These are phyloP conservation scores for Plasmopara muralis DNA, from an alignment of 352 stramenopile genomes.

Conservation along the genomic window DNA sequence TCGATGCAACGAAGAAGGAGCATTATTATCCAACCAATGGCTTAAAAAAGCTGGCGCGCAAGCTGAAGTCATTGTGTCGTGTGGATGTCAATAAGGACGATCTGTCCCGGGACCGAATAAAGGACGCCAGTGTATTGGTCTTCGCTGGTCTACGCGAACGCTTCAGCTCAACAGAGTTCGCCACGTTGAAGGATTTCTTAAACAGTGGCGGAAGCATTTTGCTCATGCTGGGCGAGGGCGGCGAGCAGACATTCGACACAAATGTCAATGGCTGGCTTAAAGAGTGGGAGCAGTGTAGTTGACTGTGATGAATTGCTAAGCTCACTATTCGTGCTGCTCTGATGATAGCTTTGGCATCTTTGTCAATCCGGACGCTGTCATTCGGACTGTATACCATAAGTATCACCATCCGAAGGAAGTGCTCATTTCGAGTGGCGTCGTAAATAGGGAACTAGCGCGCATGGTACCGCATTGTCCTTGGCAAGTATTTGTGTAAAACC, in stretches of 20 bases:
- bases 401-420: conserved; percentile 96
- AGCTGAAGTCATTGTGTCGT: conserved; percentile 86
- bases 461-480: conserved; percentile 28
- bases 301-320: neutral
- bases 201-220: conserved; percentile 84
- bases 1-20: conserved; percentile 93
- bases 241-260: conserved; percentile 83
- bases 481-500: neutral
- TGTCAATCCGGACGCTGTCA: conserved; percentile 84
- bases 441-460: conserved; percentile 89
- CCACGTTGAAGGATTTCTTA: conserved; percentile 87
- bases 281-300: conserved; percentile 48
- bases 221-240: conserved; percentile 89
- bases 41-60: conserved; percentile 91
- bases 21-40: conserved; percentile 85
- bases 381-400: conserved; percentile 94
- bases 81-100: conserved; percentile 94
- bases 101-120: conserved; percentile 82
- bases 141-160: conserved; percentile 86
- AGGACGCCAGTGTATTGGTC: conserved; percentile 81
- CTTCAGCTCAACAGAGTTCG: conserved; percentile 86
- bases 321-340: neutral
- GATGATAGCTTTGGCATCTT: conserved; percentile 70
- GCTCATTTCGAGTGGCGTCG: conserved; percentile 90
- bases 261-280: conserved; percentile 95